A percentile compares a stretch with the other conserved stretches of the same genome.
Conservation (phyloP, 306 rosid species). For the apple (Malus domestica) region DNA sequence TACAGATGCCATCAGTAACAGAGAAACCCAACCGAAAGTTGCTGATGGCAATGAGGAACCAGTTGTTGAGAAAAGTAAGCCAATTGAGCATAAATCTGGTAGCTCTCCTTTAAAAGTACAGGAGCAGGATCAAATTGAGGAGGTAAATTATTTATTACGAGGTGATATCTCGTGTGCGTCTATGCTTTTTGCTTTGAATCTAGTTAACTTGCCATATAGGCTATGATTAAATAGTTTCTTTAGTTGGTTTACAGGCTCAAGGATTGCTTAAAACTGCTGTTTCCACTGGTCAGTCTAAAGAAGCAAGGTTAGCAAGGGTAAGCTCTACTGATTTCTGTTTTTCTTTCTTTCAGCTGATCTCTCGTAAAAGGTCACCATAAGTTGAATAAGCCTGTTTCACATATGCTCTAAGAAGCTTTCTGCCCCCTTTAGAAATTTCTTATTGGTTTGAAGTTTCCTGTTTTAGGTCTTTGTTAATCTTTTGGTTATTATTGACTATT, state of each 20-base stretch:
- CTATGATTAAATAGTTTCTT: conserved; percentile 48
- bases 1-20: conserved; percentile 27
- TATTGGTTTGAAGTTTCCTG: conserved; percentile 13
- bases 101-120: conserved; percentile 45
- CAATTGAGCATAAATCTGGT: conserved; percentile 46
- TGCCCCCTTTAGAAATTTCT: conserved; percentile 10
- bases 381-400: conserved; percentile 4
- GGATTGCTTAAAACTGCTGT: conserved; percentile 80
- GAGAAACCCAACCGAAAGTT: conserved; percentile 31
- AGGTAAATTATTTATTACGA: conserved; percentile 48
- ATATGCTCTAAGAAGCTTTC: conserved; percentile 9
- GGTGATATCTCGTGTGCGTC: conserved; percentile 3
- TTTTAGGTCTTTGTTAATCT: conserved; percentile 22
- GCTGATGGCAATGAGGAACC: conserved; percentile 38
- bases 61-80: conserved; percentile 29
- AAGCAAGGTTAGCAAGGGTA: conserved; percentile 99
- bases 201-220: not conserved
- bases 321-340: conserved; percentile 13
- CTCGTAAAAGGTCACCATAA: conserved; percentile 10
- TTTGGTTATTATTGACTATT: conserved; percentile 27
- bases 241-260: conserved; percentile 80
- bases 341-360: not conserved
- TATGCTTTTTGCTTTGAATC: not conserved
- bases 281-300: conserved; percentile 94
- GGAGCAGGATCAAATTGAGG: conserved; percentile 93